Conservation (phyloP, 768 basidiomycete species). For the Russula griseocarnosa region DNA sequence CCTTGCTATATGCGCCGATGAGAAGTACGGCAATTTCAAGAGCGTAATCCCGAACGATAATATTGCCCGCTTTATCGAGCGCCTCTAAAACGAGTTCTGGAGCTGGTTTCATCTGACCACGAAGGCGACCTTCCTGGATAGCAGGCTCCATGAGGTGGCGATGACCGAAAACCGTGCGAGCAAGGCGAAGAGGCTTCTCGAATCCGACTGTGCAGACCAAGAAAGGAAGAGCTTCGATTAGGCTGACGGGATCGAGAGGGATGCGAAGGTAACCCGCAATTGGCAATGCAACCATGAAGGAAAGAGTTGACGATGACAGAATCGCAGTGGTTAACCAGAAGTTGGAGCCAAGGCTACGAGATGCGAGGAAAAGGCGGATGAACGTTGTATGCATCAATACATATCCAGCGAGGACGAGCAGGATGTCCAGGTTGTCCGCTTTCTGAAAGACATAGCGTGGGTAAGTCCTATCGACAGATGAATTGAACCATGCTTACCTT, state of each 20-base stretch:
- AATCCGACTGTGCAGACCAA: constrained; percentile 97
- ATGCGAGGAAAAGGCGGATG: constrained; percentile 83
- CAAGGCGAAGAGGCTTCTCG: constrained; percentile 93
- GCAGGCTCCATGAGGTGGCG: constrained; percentile 46
- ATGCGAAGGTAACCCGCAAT: constrained; percentile 72
- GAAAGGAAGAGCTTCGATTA: constrained; percentile 96
- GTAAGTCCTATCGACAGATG: not conserved
- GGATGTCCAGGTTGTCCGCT: constrained; percentile 93
- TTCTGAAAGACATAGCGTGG: constrained; percentile 44
- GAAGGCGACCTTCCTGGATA: constrained; percentile 32
- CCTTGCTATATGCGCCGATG: constrained; percentile 81
- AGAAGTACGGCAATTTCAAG: constrained; percentile 88
- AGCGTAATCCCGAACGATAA: constrained; percentile 88
- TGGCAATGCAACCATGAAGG: constrained; percentile 81
- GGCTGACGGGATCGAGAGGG: constrained; percentile 85
- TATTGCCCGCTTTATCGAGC: constrained; percentile 69
- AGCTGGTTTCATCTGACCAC: constrained; percentile 63
- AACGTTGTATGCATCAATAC: constrained; percentile 95
- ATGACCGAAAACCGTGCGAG: constrained; percentile 83
- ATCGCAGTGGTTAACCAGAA: constrained; percentile 75
- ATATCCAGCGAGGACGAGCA: constrained; percentile 91
- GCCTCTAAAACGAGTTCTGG: constrained; percentile 83
- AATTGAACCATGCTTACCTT: constrained; percentile 47
- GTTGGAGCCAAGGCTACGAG: constrained; percentile 76
- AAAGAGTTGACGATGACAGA: constrained; percentile 73